Base-by-base conservation (phyloP, 2,329 filamentous ascomycete species). In the Plectosphaerella sp. region DNA sequence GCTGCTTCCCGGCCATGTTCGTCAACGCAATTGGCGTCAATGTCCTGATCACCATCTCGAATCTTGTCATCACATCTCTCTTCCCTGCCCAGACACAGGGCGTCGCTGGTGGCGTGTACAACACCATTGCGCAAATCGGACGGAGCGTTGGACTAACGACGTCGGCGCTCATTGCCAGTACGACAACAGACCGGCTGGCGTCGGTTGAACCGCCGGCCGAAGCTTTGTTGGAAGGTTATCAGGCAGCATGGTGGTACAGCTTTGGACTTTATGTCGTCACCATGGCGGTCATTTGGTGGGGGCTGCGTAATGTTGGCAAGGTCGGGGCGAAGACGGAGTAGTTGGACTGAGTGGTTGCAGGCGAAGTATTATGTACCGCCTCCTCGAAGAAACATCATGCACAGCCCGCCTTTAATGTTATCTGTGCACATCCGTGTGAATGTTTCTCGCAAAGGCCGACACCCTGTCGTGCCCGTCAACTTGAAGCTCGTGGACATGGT, bases 101-200 rank as follows among this genome's bases (percentile, higher is more conserved):
- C 0, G 68, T 86, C 1, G 82, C 80, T 0, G 82, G 82, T 0
- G 81, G 76, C 0, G 79, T 85, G 0, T 85, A 85, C 64, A 83
- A 80, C 50, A 81, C 78, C 3, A 71, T 80, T 1, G 72, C 73
- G 0, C 80, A 84, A 52, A 78, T 86, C 51, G 83, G 82, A 0
- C 78, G 72, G n/a, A 72, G 75, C 0, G 67, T 83, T 1, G 79
- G 78, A 0, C 60, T 83, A 3, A 77, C 78, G 8, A 62, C 78
- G 2, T 73, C 76, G 10, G 75, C 75, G 10, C 72, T 77, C 0
- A 75, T 83, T 33, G 69, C 74, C 37, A 39, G 37, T 14, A 18
- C 37, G 7, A 39, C 37, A 39, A 39, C 37, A 14, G 16, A 7
- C 2, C 7, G 37, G 3, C 28, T 33, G 28, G 28, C 28, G 8